Evolutionary conservation across 169 alveolate genomes (phyloP).

Genomic region (Cryptosporidium meleagridis): DNA sequence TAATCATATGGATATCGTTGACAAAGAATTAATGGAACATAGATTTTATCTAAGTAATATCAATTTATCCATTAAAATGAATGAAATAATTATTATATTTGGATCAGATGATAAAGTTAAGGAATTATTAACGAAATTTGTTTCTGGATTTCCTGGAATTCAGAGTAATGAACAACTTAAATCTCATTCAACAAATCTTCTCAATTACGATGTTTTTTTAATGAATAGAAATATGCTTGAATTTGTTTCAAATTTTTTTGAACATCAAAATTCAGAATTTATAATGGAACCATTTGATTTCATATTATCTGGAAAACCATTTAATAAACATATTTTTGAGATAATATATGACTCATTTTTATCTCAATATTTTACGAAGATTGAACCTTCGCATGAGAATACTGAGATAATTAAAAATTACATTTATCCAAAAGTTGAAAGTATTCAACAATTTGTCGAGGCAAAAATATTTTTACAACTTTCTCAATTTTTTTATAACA

Average conservation of each 20-base stretch:
- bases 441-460: slow-evolving; percentile 18
- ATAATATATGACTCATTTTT: slow-evolving; percentile 9
- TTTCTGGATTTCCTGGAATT: slow-evolving; percentile 45
- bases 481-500: slow-evolving; percentile 33
- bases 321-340: slow-evolving; percentile 29
- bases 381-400: background rate
- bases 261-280: background rate
- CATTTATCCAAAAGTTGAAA: slow-evolving; percentile 25
- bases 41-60: background rate
- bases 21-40: background rate
- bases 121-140: slow-evolving; percentile 4
- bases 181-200: background rate
- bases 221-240: slow-evolving; percentile 27
- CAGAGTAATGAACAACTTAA: background rate
- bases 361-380: background rate
- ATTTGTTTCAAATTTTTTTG: slow-evolving; percentile 38
- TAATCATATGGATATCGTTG: background rate
- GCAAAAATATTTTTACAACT: slow-evolving; percentile 60
- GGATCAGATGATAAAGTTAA: slow-evolving; percentile 24
- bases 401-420: background rate
- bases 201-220: slow-evolving; percentile 9
- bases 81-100: slow-evolving; percentile 8
- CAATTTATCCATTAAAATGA: background rate
- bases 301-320: slow-evolving; percentile 14
- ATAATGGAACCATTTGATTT: slow-evolving; percentile 14